Percentiles rank a stretch among this genome's conserved stretches.
phyloP scores from a whole-genome alignment of 176 grass and related monocot genomes.

The Carex cristatella region DNA sequence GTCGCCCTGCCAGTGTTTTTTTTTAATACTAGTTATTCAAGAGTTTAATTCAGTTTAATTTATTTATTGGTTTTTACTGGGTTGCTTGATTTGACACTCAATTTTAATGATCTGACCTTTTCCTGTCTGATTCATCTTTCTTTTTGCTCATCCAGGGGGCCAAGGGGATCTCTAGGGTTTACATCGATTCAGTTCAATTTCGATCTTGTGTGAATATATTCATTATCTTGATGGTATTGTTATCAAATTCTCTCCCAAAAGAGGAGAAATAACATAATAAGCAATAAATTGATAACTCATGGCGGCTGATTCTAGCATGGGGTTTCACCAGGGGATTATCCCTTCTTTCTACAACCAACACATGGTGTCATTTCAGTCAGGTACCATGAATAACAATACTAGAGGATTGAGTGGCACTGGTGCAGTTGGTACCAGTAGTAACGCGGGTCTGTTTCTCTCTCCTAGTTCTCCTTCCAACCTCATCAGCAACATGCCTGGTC shows the following conservation, averaged over 20 bases:
- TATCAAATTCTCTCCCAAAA: constrained; percentile 13
- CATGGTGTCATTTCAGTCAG: constrained; percentile 85
- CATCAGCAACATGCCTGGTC: constrained; percentile 25
- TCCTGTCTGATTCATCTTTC: not conserved
- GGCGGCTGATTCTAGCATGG: constrained; percentile 81
- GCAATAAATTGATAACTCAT: constrained; percentile 16
- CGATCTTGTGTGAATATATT: not conserved
- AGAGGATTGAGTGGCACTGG: constrained; percentile 33
- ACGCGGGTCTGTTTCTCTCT: constrained; percentile 34
- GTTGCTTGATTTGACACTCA: constrained; percentile 5
- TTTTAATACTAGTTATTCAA: not conserved
- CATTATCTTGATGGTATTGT: not conserved
- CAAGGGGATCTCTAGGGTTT: not conserved
- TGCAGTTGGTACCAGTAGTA: constrained; percentile 37
- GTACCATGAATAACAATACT: constrained; percentile 18
- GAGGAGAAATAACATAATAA: not conserved
- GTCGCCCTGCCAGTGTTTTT: not conserved
- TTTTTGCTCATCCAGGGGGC: not conserved
- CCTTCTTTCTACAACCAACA: constrained; percentile 61
- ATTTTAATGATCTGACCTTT: constrained; percentile 24
- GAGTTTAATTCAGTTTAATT: not conserved
- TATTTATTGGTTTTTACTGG: not conserved
- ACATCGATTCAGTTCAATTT: not conserved
- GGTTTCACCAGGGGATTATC: constrained; percentile 66
- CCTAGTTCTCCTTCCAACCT: constrained; percentile 27